Base-by-base conservation (phyloP, 2,329 filamentous ascomycete genomes). In the Thyridium curvatum region DNA sequence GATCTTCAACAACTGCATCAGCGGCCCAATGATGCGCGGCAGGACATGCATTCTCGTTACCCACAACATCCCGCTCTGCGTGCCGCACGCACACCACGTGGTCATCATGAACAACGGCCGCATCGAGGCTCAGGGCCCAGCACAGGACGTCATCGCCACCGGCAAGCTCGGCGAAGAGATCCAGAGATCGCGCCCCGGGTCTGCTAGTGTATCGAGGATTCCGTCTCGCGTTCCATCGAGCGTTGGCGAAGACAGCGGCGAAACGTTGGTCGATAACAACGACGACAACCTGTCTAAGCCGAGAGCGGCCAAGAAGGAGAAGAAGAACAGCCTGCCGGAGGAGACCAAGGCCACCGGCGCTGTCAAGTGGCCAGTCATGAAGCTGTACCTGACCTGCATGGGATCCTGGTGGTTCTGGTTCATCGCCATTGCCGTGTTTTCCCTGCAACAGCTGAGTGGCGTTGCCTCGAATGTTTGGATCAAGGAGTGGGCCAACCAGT, bases 331-430 rank as follows among this genome's bases (percentile, higher is more conserved):
- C 44, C 69, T 73, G 3, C 73, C 78, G 69, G 72, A 79, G 35
- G 93, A 98, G 60, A 72, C 73, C 32, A 97, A 94, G 62, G 83
- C 87, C 8, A 80, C 77, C 34, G 93, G 93, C 18, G 83, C 89
- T 31, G 88, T 98, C 51, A 93, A 95, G 59, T 82, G 88, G 72
- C 74, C 78, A 16, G 90, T 95, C 37, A 84, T 98, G 52, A 69
- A 80, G 44, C 79, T 94, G 56, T 98, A 98, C 58, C 74, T 98
- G 14, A 66, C 65, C 42, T 78, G 90, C 46, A 98, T 98, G 93
- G 93, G 93, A n/a, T 74, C 83, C 4, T 95, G 89, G 87, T 90
- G 87, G 73, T 98, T 94, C 66, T 98, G 93, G 93, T 60, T 84
- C 35, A 66, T 86, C 29, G 85, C 90, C 15, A 64, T 81, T 12